Evolutionary conservation across 179 eudicot genomes (phyloP).

Genomic region (Beta corolliflora): DNA sequence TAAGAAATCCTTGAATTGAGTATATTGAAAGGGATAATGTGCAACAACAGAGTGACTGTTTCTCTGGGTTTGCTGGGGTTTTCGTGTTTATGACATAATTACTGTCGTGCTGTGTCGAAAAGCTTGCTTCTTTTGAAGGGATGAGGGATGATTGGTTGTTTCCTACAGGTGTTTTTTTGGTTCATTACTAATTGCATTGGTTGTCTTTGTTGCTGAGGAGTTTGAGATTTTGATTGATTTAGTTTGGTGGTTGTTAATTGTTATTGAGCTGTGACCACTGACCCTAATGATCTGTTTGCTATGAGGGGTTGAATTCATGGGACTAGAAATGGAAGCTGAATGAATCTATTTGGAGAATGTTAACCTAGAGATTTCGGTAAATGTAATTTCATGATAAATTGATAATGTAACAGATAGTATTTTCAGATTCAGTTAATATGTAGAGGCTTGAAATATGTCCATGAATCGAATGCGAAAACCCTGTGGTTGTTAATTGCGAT

Average conservation of each 20-base stretch:
- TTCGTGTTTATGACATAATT: neutral
- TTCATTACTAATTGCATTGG: no score
- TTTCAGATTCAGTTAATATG: neutral
- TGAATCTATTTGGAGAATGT: neutral
- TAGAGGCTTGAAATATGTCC: neutral
- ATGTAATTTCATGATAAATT: constrained; percentile 1
- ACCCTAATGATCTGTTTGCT: neutral
- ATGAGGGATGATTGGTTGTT: no score
- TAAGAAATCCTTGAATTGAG: neutral
- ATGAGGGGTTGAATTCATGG: neutral
- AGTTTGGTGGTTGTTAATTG: constrained; percentile 9
- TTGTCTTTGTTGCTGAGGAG: no score
- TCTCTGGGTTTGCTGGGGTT: neutral
- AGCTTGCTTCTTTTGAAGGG: neutral
- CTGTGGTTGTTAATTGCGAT: neutral
- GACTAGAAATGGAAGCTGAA: neutral
- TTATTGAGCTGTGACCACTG: constrained; percentile 11
- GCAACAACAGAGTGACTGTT: neutral
- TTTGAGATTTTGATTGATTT: neutral
- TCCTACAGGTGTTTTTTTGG: no score
- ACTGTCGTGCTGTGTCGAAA: neutral
- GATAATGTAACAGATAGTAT: neutral
- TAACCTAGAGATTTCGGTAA: neutral
- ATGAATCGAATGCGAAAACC: neutral
- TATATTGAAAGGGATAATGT: neutral